Base-by-base conservation (phyloP, 495 filamentous ascomycete genomes). In the Beverwykella pulmonaria region DNA sequence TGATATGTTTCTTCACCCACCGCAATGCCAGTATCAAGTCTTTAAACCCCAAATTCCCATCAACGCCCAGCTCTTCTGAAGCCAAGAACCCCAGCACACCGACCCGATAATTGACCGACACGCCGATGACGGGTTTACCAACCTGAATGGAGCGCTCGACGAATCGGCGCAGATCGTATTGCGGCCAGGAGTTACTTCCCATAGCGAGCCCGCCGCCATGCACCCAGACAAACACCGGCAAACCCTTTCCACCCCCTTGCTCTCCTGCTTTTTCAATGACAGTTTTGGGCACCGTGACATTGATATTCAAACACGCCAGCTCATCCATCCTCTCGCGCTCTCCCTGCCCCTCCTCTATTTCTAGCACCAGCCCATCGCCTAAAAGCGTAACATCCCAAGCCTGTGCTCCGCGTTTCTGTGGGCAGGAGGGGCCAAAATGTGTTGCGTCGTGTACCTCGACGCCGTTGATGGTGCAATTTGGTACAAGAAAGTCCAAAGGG, bases 151-250 rank as follows among this genome's bases (percentile, higher is more conserved):
- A 19, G 4, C 53, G 48, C 15, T 2, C 55, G 15, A 70, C 57
- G 39, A 70, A 53, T 10, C 10, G 6, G n/a, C 9, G 22, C 15
- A 65, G 48, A 29, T 56, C 50, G 50, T 66, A 70, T 27, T 70
- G 68, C 32, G 68, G 68, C 68, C 68, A 70, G 50, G 62, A 61
- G 23, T 61, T 70, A 9, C 25, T 52, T n/a, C 68, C 68, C 47
- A 65, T 57, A 46, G 47, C 29, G 15, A 70, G 27, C 1, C 47
- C 68, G 20, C 68, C 68, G 15, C 68, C 61, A 29, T 70, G 61
- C 1, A 63, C 47, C 59, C 59, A 68, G 15, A 54, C 32, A 23
- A 68, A 53, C 15, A 63, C 65, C 20, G 59, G 60, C 8, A 68
- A 12, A 23, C 34, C 60, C 22, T 32, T 48, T 26, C 26, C 57